Conservation (phyloP, 2,329 filamentous ascomycete genomes). For the Chaetomium olivaceum region DNA sequence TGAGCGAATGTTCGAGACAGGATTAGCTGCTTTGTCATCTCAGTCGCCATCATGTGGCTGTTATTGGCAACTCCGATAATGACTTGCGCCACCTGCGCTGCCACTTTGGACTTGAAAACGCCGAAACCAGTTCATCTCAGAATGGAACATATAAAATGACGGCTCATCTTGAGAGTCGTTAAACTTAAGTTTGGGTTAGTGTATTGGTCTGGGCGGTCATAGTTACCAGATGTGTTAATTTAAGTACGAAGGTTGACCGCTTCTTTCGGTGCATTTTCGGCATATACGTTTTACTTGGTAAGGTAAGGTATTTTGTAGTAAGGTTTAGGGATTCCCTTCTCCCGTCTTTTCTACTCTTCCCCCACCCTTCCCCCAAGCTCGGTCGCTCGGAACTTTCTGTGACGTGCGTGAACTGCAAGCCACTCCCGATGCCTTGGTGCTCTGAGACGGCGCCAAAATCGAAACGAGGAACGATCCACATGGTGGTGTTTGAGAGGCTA, state of each 20-base stretch:
- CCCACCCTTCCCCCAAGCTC: neutral
- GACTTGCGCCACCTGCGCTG: neutral
- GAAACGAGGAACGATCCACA: constrained; percentile 3
- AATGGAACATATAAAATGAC: neutral
- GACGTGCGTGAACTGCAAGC: neutral
- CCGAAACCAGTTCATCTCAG: neutral
- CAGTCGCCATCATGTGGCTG: neutral
- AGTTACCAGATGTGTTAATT: neutral
- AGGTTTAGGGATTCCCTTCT: too few species aligned
- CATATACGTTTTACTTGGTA: too few species aligned
- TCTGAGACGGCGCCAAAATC: constrained; percentile 5
- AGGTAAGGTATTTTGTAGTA: too few species aligned
- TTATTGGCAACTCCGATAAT: neutral
- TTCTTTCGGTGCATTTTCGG: too few species aligned
- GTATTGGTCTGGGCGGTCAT: neutral
- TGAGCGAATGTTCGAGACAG: neutral
- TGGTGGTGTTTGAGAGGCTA: constrained; percentile 3
- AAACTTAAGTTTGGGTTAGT: neutral
- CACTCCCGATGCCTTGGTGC: neutral
- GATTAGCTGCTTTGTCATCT: neutral
- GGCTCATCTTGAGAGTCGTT: neutral
- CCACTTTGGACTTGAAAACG: neutral
- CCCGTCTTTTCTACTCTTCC: neutral
- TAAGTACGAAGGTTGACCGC: too few species aligned
- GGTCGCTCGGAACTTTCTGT: neutral